Evolutionary conservation across 805 yeast genomes (phyloP), one percentile per base, ranked within the genome.

Genomic region (Ogataea paradorogensis): DNA sequence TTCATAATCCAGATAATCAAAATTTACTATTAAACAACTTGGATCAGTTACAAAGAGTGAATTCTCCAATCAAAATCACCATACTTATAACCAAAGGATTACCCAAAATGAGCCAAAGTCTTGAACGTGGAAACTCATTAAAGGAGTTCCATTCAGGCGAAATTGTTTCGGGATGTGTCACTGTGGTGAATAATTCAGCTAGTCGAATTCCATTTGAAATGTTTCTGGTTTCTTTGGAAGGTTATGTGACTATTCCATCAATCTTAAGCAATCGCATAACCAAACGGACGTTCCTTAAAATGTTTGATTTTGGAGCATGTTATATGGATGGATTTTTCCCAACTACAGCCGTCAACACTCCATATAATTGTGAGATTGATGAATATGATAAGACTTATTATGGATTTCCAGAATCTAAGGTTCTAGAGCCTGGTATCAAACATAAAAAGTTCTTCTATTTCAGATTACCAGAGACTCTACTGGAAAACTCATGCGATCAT

Each of bases 121-220:
- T 44, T n/a, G 56, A 58, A 15, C 52, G 48, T 21, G 66, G 61
- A 28, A 54, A 55, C 5, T 47, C 61, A 33, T 50, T 73, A 9
- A 67, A 65, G 41, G 87, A 81, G 57, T 81, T 74, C 52, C 76
- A 78, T 10, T 76, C 80, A 16, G 87, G 85, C 14, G 87, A 80
- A 55, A 67, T 66, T 16, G 68, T 82, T 14, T 73, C 78, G 49
- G 89, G 89, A 0, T 74, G 69, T 45, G 59, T 71, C 7, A 47
- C 56, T 0, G 62, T 76, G 23, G 60, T 62, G 35, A 76, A 75
- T 47, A 57, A 45, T 9, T 59, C 73, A 2, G 39, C 53, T 3
- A 37, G 51, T 13, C 62, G 69, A 1, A 60, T 80, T 15, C 70
- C 71, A 4, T 82, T 80, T 50, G 80, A 78, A 47, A 73, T 76